A percentile compares a stretch with the other conserved stretches of the same genome.
phyloP scores from a whole-genome alignment of 2,329 filamentous ascomycete species.

The Lachnellula occidentalis region DNA sequence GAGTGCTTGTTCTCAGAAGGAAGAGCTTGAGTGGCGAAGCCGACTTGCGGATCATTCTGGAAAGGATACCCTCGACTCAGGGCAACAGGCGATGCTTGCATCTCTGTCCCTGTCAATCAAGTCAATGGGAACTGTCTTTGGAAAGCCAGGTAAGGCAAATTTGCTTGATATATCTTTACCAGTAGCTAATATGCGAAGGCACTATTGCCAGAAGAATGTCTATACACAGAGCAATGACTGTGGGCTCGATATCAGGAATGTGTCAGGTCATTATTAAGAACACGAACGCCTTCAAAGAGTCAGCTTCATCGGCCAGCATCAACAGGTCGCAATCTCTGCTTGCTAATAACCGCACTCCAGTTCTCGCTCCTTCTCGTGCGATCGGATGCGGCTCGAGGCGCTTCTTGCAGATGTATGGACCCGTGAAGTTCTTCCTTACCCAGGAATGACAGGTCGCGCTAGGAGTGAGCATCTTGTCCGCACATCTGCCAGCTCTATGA shows the following conservation, averaged over 20 bases:
- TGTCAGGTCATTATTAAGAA: slow-evolving; percentile 84
- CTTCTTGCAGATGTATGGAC: slow-evolving; percentile 78
- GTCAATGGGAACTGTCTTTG: slow-evolving; percentile 69
- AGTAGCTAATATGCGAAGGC: slow-evolving; percentile 34
- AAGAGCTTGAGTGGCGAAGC: slow-evolving; percentile 75
- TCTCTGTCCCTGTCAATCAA: slow-evolving; percentile 67
- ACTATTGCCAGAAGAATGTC: slow-evolving; percentile 65
- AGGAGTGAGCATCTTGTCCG: slow-evolving; percentile 67
- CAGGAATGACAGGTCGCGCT: slow-evolving; percentile 66
- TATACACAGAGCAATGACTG: slow-evolving; percentile 71
- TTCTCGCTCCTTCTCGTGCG: slow-evolving; percentile 68
- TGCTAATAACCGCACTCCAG: slow-evolving; percentile 61
- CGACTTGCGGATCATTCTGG: slow-evolving; percentile 52
- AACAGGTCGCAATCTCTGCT: slow-evolving; percentile 75
- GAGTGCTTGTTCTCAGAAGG: slow-evolving; percentile 75
- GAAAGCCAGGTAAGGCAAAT: slow-evolving; percentile 55
- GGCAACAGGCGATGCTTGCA: slow-evolving; percentile 48
- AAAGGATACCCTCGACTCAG: slow-evolving; percentile 43
- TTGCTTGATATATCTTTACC: neutral
- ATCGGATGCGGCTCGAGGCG: slow-evolving; percentile 71
- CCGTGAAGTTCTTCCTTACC: slow-evolving; percentile 71
- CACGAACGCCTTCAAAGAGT: slow-evolving; percentile 63
- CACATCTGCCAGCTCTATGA: slow-evolving; percentile 77
- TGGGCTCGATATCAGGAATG: slow-evolving; percentile 61
- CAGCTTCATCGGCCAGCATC: slow-evolving; percentile 46